A percentile compares a stretch with the other conserved stretches of the same genome.
Conservation (phyloP, 2,329 filamentous ascomycete genomes). For the Microdochium paspali region DNA sequence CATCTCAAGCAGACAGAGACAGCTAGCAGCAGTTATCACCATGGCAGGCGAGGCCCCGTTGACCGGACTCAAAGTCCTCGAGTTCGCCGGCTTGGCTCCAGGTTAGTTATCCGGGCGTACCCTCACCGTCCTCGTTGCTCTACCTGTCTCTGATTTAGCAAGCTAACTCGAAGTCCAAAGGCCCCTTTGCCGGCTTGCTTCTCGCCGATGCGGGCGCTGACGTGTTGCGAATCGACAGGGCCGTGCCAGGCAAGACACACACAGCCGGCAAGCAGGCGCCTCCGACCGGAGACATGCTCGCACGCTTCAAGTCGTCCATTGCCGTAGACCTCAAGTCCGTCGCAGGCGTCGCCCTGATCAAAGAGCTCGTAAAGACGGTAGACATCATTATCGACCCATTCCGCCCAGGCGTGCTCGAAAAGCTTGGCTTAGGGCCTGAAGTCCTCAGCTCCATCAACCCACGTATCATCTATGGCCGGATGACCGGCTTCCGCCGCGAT, state of each 20-base stretch:
- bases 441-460: constrained; percentile 60
- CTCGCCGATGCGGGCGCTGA: constrained; percentile 84
- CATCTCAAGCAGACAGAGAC: neutral
- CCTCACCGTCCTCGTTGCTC: no score
- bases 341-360: constrained; percentile 55
- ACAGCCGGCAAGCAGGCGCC: constrained; percentile 20
- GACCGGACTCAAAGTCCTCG: constrained; percentile 45
- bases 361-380: constrained; percentile 48
- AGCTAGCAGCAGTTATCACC: constrained; percentile 1
- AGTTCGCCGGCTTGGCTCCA: constrained; percentile 54
- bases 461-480: constrained; percentile 68
- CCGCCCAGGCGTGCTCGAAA: constrained; percentile 83
- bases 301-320: constrained; percentile 73
- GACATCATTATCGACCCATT: constrained; percentile 92
- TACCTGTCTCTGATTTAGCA: no score
- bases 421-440: constrained; percentile 66
- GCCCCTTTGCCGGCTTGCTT: constrained; percentile 80
- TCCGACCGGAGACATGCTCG: constrained; percentile 60
- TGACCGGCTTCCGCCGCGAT: constrained; percentile 85
- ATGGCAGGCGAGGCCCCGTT: constrained; percentile 33
- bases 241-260: constrained; percentile 32
- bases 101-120: no score
- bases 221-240: constrained; percentile 77
- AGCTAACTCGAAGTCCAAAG: no score
- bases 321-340: constrained; percentile 67